These are phyloP conservation scores for Kazachstania viticola DNA, from an alignment of 805 yeast genomes.

Conservation along the genomic window DNA sequence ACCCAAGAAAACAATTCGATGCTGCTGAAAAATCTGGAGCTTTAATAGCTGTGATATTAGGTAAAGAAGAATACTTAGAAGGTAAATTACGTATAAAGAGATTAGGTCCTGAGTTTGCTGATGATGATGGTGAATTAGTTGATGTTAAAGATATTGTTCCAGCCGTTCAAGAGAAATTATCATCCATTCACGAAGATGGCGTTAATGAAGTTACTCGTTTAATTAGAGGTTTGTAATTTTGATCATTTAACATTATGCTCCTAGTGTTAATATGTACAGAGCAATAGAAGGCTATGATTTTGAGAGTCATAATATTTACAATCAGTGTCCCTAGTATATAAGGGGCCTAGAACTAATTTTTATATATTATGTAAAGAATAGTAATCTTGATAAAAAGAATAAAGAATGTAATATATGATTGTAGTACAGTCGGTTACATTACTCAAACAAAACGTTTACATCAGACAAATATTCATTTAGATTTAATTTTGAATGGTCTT, in stretches of 20 bases:
- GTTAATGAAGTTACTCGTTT: conserved; percentile 54
- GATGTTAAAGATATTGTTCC: conserved; percentile 47
- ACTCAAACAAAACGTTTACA: too few species aligned
- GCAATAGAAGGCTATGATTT: background rate
- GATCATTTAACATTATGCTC: too few species aligned
- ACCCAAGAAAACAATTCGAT: conserved; percentile 91
- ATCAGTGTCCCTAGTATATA: background rate
- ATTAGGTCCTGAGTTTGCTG: conserved; percentile 77
- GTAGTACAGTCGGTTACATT: too few species aligned
- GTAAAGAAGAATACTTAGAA: conserved; percentile 77
- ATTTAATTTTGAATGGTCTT: too few species aligned
- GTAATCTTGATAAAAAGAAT: too few species aligned
- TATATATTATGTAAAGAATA: too few species aligned
- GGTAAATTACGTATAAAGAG: conserved; percentile 80
- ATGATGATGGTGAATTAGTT: conserved; percentile 79
- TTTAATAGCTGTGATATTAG: conserved; percentile 81
- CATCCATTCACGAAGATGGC: conserved; percentile 42
- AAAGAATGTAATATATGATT: too few species aligned
- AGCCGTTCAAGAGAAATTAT: conserved; percentile 39
- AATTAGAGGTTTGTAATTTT: conserved; percentile 43
- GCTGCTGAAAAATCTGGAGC: conserved; percentile 95
- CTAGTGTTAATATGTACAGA: too few species aligned
- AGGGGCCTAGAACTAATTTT: background rate
- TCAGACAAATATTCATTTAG: too few species aligned
- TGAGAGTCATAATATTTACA: too few species aligned